These are phyloP conservation scores for Chaetomium tenue DNA, from an alignment of 495 filamentous ascomycete species.

Conservation along the genomic window DNA sequence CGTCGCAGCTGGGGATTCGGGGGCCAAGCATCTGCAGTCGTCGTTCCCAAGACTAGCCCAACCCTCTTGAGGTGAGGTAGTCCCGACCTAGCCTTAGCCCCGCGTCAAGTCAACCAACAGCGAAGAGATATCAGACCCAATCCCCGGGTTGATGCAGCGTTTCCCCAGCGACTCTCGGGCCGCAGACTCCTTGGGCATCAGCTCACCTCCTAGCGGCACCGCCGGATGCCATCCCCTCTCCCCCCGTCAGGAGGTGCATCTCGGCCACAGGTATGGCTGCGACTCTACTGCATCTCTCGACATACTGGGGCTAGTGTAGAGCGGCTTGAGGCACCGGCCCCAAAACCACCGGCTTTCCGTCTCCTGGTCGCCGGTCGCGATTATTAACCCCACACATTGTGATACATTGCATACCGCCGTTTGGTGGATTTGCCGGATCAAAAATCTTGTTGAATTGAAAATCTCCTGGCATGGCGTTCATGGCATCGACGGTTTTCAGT, in stretches of 20 bases:
- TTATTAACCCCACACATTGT: not conserved
- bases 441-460: not conserved
- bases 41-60: not conserved
- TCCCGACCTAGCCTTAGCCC: too few relatives aligned
- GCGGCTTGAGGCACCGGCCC: not conserved
- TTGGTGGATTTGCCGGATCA: not conserved
- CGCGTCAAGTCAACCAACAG: not conserved
- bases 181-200: not conserved
- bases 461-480: too few relatives aligned
- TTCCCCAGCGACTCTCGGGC: not conserved
- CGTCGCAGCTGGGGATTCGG: not conserved
- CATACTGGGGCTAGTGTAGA: not conserved
- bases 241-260: conserved; percentile 1
- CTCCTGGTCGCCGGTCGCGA: not conserved
- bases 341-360: not conserved
- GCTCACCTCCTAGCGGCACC: not conserved
- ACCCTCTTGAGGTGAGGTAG: not conserved
- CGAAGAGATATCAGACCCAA: not conserved
- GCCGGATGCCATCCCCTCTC: conserved; percentile 5
- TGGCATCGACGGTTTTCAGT: not conserved
- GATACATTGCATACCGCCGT: not conserved
- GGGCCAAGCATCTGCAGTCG: not conserved
- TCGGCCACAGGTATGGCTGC: not conserved
- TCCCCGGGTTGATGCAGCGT: not conserved
- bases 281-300: conserved; percentile 4